These are phyloP conservation scores for Paramecium biaurelia DNA, from an alignment of 73 alveolate species.

Conservation along the genomic window DNA sequence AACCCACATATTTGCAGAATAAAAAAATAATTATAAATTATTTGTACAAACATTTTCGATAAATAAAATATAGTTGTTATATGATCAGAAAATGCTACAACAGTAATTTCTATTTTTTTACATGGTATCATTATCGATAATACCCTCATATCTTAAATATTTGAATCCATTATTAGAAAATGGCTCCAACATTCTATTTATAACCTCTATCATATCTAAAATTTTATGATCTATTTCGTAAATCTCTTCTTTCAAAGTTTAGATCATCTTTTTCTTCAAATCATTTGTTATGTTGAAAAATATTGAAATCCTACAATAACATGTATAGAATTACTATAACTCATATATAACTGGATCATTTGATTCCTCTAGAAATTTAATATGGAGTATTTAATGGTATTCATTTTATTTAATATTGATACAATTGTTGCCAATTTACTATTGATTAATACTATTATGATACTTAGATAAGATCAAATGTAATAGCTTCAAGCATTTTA, in stretches of 20 bases:
- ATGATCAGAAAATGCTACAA: not conserved
- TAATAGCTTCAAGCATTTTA: not conserved
- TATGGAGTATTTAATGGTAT: not conserved
- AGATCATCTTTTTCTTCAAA: not conserved
- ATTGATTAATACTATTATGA: not conserved
- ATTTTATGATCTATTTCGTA: not conserved
- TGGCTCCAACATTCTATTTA: not conserved
- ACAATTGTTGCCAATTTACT: not conserved
- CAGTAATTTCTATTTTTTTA: not conserved
- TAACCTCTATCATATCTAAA: not conserved
- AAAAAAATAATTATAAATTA: no score
- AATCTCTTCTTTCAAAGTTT: not conserved
- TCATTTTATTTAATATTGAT: not conserved
- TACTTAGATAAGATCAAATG: not conserved
- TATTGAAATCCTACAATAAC: not conserved
- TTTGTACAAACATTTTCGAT: no score
- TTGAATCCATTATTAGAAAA: not conserved
- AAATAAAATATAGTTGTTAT: not conserved
- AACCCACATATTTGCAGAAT: no score
- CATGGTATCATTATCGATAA: not conserved
- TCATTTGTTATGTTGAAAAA: not conserved
- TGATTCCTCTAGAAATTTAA: not conserved
- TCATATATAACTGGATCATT: not conserved
- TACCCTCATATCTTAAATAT: not conserved
- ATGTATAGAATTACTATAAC: not conserved